Evolutionary conservation across 1,284 basidiomycete species (phyloP), one percentile per base, ranked within the genome.

Genomic region (Athelia sp.): DNA sequence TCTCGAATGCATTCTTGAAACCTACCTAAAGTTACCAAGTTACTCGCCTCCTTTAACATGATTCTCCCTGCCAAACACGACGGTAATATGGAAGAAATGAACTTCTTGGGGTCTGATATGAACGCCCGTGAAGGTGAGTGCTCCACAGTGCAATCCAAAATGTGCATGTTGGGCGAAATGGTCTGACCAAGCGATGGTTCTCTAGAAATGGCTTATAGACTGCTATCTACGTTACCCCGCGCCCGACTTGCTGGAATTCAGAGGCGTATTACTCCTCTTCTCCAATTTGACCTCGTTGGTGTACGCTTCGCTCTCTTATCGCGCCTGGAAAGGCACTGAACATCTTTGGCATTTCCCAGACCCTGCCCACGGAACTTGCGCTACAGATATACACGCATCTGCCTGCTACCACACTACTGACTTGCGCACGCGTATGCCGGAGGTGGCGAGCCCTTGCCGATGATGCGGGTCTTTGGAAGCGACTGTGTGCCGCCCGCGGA

Each of bases 271-370:
- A 74, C 76, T 3, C 80, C 82, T 15, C 72, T 87, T 52, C 68
- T 92, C 44, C 85, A 90, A 60, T 80, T 90, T 52, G 90, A 93
- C 64, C 78, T 92, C 48, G 75, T 92, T 34, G 86, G 83, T 18
- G 90, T 91, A 58, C 62, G 87, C 79, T 29, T 49, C 43, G 17
- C 29, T 42, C 31, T 24, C 31, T 47, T 18, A 23, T 32, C 31
- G 19, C 24, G 19, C 38, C 29, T 47, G 38, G 22, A 40, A 32
- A 44, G 13, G 29, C 44, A 4, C 19, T 43, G 35, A 36, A 46
- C 35, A 38, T 36, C 29, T 46, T n/a, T 43, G 36, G 17, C 18
- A 21, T 15, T 32, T 32, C n/a, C n/a, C 60, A 93, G 90, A 72
- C 78, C 24, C 73, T 93, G 2, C 90, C 90, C 3, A 74, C 78